A percentile compares a stretch with the other conserved stretches of the same genome.
Evolutionary conservation across 768 basidiomycete genomes (phyloP).

Genomic region (Galerina marginata): DNA sequence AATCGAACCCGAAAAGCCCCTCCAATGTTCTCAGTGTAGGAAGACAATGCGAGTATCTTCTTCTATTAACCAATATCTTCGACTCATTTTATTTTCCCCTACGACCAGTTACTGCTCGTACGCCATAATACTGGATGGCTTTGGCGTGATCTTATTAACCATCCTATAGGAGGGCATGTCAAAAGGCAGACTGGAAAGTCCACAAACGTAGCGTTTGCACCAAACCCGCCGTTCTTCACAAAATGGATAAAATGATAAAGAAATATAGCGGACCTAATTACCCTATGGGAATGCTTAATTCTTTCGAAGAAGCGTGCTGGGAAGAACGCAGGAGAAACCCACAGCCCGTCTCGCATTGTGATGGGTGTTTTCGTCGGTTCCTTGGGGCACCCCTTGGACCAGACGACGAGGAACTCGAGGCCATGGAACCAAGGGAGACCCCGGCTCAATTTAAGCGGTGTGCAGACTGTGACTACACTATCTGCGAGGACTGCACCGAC

Average conservation of each 20-base stretch:
- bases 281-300: background rate
- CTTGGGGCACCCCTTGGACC: background rate
- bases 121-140: background rate
- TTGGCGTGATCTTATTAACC: background rate
- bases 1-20: background rate
- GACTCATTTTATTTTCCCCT: background rate
- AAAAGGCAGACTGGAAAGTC: background rate
- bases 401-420: background rate
- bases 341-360: background rate
- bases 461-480: slow-evolving; percentile 1
- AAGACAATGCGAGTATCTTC: background rate
- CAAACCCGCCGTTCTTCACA: background rate
- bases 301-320: background rate
- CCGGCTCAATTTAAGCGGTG: background rate
- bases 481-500: slow-evolving; percentile 1
- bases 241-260: background rate
- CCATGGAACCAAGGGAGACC: background rate
- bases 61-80: too few relatives aligned
- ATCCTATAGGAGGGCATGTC: background rate
- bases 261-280: background rate
- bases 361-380: background rate
- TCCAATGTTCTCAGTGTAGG: background rate
- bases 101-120: background rate
- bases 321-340: background rate
- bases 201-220: background rate